Conservation (phyloP, 2,329 filamentous ascomycete species). For the Aspergillus terreus region DNA sequence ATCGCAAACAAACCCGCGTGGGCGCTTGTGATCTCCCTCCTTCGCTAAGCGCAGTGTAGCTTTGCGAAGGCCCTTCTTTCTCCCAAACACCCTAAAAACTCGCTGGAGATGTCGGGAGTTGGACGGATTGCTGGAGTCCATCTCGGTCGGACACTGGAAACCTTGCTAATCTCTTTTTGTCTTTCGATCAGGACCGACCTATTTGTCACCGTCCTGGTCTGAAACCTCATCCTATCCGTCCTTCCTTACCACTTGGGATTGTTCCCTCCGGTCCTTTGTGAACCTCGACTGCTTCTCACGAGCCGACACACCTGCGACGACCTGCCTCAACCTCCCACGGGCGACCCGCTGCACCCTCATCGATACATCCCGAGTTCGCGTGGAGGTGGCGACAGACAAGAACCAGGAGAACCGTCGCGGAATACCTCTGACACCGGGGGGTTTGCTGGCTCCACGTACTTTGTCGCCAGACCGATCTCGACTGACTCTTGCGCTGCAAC, state of each 20-base stretch:
- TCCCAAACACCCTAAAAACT: no score
- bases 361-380: neutral
- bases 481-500: slow-evolving; percentile 6
- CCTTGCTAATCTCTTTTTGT: neutral
- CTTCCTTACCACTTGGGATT: neutral
- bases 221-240: neutral
- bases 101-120: neutral
- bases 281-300: no score
- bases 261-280: neutral
- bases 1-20: neutral
- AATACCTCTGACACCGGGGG: neutral
- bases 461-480: neutral
- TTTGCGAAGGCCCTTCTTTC: no score
- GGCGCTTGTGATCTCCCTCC: neutral
- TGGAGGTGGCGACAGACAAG: slow-evolving; percentile 1
- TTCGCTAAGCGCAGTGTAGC: neutral
- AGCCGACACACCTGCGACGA: neutral
- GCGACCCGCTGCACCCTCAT: neutral
- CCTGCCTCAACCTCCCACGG: neutral
- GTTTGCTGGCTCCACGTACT: neutral
- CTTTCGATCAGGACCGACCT: neutral
- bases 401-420: no score
- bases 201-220: neutral
- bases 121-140: neutral
- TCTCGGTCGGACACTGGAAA: neutral